Evolutionary conservation across 805 yeast species (phyloP), one percentile per base, ranked within the genome.

Genomic region (Lipomyces sp.): DNA sequence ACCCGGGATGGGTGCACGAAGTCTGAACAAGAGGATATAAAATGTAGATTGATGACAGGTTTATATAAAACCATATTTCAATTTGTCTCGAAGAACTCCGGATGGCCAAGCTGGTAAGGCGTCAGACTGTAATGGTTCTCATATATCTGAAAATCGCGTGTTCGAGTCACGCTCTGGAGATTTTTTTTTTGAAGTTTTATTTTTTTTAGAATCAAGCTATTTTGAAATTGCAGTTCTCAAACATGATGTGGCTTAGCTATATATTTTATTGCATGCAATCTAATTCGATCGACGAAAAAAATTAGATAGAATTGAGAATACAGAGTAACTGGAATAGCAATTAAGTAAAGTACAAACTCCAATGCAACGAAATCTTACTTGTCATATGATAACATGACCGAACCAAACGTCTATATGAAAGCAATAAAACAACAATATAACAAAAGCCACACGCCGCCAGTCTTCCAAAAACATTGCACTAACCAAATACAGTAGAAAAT

Each of bases 31-130:
- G n/a, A n/a, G n/a, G n/a, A n/a, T n/a, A n/a, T n/a, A n/a, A n/a
- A n/a, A n/a, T n/a, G n/a, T n/a, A n/a, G n/a, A n/a, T n/a, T n/a
- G n/a, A n/a, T n/a, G n/a, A n/a, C n/a, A n/a, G n/a, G n/a, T n/a
- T n/a, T n/a, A n/a, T n/a, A n/a, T n/a, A n/a, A n/a, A n/a, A n/a
- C n/a, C n/a, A n/a, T n/a, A n/a, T n/a, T n/a, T n/a, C n/a, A n/a
- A n/a, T n/a, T n/a, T n/a, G n/a, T n/a, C n/a, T n/a, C n/a, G n/a
- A 40, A 39, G 29, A 2, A 21, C 59, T 55, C 59, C 58, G 54
- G 59, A 54, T 55, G 59, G 59, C 59, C 59, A 55, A 55, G 59
- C 59, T 55, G 59, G 59, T 55, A 55, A 55, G 59, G 59, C 59
- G 59, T 55, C 59, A 55, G 59, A 46, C 59, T 55, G 59, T 55